These are phyloP conservation scores for Phialophora macrospora DNA, from an alignment of 2,329 filamentous ascomycete genomes.

Conservation along the genomic window DNA sequence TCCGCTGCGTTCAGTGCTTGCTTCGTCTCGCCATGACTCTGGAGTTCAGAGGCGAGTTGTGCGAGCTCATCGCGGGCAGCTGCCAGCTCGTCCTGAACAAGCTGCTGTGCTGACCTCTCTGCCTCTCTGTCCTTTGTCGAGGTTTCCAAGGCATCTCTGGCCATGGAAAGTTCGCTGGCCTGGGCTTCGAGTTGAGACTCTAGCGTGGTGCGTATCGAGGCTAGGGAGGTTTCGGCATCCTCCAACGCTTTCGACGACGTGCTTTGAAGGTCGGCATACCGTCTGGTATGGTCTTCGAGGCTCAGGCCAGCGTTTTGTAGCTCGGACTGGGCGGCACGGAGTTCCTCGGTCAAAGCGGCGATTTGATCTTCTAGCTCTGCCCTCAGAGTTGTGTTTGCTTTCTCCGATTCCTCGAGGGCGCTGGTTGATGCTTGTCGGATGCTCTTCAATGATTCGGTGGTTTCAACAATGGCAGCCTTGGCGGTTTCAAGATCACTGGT, in stretches of 20 bases:
- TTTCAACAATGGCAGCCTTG: slow-evolving; percentile 31
- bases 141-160: slow-evolving; percentile 22
- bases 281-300: slow-evolving; percentile 28
- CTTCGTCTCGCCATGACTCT: slow-evolving; percentile 16
- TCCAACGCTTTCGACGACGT: slow-evolving; percentile 30
- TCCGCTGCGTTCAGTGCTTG: slow-evolving; percentile 22
- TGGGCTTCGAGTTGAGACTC: slow-evolving; percentile 32
- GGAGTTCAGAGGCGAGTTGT: slow-evolving; percentile 22
- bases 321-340: slow-evolving; percentile 67
- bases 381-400: slow-evolving; percentile 23
- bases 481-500: slow-evolving; percentile 32
- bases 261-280: slow-evolving; percentile 28
- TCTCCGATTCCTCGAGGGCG: slow-evolving; percentile 31
- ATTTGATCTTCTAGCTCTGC: slow-evolving; percentile 73
- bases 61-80: slow-evolving; percentile 22
- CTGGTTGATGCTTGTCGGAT: slow-evolving; percentile 30
- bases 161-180: slow-evolving; percentile 22
- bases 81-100: slow-evolving; percentile 27
- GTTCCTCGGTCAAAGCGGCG: slow-evolving; percentile 68
- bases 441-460: slow-evolving; percentile 28
- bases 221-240: slow-evolving; percentile 27
- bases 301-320: slow-evolving; percentile 42
- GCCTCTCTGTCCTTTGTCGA: slow-evolving; percentile 25
- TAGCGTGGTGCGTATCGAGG: slow-evolving; percentile 15
- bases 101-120: slow-evolving; percentile 19